Evolutionary conservation across 257 asterid species (phyloP), one percentile per base, ranked within the genome.

Genomic region (Jaltomata sinuosa): DNA sequence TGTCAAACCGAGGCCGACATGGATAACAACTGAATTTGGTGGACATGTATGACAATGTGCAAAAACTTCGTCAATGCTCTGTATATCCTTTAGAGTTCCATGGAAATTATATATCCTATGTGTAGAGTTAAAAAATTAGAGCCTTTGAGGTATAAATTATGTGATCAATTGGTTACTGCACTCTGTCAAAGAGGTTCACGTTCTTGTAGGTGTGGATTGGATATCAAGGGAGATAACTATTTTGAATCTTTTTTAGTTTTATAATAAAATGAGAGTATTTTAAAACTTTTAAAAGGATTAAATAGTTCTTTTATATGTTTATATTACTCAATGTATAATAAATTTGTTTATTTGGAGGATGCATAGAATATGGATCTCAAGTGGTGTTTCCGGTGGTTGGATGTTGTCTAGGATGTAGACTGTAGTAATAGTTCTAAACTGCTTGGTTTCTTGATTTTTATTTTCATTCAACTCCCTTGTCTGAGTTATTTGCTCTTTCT

Each of bases 11-110:
- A 90, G 99, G 87, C 96, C 96, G 7, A 92, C 96, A 16, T 96
- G 98, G 99, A 96, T 94, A 85, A 91, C 96, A 68, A 93, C 98
- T 74, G 93, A 93, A 89, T 93, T 94, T 85, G 98, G 99, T 77
- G 98, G 97, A 62, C 97, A 94, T 90, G 99, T 49, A 76, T 18
- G 92, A 1, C 83, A 79, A 18, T 69, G 42, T 49, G 61, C 62
- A 76, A 76, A 64, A 45, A 45, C 61, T 47, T 45, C 27, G 61
- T 72, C 61, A 47, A 25, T 27, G 15, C 14, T 47, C 38, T 47
- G 42, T 27, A 15, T 27, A 76, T 76, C 61, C 16, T 31, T 47
- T 27, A 4, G 18, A 76, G 81, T 76, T 15, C 42, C 42, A 25
- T 47, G 25, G 2, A 76, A 25, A 76, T 76, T 8, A 27, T 76